phyloP scores from a whole-genome alignment of 768 basidiomycete genomes.

The Holtermannia corniformis region DNA sequence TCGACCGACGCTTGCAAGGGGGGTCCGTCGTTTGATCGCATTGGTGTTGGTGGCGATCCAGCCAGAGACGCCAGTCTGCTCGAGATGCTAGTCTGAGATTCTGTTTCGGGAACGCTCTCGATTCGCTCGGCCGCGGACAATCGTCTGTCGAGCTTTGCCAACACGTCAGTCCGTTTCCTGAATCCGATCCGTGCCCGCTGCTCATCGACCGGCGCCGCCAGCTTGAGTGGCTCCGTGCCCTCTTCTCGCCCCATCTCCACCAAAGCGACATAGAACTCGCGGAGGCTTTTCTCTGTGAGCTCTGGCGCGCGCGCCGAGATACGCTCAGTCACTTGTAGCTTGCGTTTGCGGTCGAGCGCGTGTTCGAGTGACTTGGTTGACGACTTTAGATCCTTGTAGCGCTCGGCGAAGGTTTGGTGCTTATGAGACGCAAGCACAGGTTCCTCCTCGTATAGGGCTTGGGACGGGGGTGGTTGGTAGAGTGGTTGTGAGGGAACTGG shows the following conservation, averaged over 20 bases:
- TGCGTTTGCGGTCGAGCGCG: not conserved
- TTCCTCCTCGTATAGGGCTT: not conserved
- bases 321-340: conserved; percentile 5
- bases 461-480: not conserved
- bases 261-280: conserved; percentile 11
- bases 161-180: too few relatives aligned
- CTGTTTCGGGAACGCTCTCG: conserved; percentile 1
- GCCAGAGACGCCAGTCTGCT: not conserved
- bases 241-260: conserved; percentile 4
- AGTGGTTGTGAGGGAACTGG: not conserved
- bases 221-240: not conserved
- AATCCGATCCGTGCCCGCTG: too few relatives aligned
- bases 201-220: too few relatives aligned
- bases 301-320: conserved; percentile 5
- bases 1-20: too few relatives aligned
- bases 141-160: not conserved
- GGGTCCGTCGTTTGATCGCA: too few relatives aligned
- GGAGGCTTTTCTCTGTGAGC: conserved; percentile 10
- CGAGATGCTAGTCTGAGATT: conserved; percentile 1
- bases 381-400: not conserved
- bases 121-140: not conserved
- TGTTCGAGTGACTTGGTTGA: not conserved
- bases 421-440: not conserved
- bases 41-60: not conserved
- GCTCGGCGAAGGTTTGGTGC: not conserved